A percentile compares a stretch with the other conserved stretches of the same genome.
Evolutionary conservation across 306 rosid genomes (phyloP).

Genomic region (Trifolium dubium): DNA sequence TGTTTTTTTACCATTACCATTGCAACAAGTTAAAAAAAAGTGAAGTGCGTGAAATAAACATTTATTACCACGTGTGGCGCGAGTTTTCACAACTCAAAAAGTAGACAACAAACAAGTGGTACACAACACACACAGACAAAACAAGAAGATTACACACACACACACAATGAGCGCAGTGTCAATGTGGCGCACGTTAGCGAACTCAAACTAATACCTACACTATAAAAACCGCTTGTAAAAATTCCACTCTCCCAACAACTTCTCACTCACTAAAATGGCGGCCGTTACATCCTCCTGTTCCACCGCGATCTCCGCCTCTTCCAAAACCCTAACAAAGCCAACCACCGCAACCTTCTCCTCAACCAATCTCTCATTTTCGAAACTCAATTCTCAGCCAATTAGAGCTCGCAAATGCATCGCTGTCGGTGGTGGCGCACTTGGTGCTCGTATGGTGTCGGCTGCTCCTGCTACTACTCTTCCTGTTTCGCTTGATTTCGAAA

Average conservation of each 20-base stretch:
- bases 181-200: constrained; percentile 33
- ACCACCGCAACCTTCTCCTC: constrained; percentile 25
- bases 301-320: constrained; percentile 45
- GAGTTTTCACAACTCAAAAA: not conserved
- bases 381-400: constrained; percentile 38
- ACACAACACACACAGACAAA: not conserved
- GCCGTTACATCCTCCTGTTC: constrained; percentile 45
- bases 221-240: not conserved
- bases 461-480: constrained; percentile 51
- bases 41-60: not conserved
- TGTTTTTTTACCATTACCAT: too few relatives aligned
- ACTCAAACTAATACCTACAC: not conserved
- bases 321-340: constrained; percentile 41
- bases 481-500: constrained; percentile 67
- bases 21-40: too few relatives aligned
- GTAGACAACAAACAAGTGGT: not conserved
- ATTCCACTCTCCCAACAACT: not conserved
- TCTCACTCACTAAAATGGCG: constrained; percentile 41
- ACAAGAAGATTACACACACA: not conserved
- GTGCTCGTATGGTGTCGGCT: constrained; percentile 76
- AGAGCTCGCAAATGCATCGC: constrained; percentile 31
- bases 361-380: constrained; percentile 48
- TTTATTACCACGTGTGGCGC: not conserved
- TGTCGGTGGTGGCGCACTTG: constrained; percentile 53
- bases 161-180: not conserved